These are phyloP conservation scores for Fonsecaea multimorphosa DNA, from an alignment of 2,329 filamentous ascomycete genomes.

Conservation along the genomic window DNA sequence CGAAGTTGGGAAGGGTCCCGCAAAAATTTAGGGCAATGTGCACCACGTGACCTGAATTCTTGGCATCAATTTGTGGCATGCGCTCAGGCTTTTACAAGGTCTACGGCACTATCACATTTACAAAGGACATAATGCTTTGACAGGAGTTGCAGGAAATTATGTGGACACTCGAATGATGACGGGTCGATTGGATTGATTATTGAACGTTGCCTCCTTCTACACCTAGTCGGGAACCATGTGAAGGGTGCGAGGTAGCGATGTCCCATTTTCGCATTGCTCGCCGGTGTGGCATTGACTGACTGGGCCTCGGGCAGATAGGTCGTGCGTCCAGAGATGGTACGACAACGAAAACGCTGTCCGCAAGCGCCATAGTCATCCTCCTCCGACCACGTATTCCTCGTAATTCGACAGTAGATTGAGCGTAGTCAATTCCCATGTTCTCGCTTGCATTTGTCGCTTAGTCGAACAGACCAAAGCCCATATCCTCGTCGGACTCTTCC, in stretches of 20 bases:
- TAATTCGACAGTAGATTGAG: background rate
- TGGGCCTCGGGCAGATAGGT: conserved; percentile 13
- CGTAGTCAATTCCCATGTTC: background rate
- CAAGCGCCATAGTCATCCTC: background rate
- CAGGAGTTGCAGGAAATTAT: too few relatives aligned
- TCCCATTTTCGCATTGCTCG: background rate
- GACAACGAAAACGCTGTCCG: background rate
- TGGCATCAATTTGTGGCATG: conserved; percentile 18
- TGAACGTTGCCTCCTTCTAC: background rate
- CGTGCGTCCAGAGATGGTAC: background rate
- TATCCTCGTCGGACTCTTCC: conserved; percentile 75
- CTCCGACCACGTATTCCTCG: background rate
- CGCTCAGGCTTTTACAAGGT: background rate
- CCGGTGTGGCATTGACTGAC: background rate
- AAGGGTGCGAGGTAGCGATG: background rate
- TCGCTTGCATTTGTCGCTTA: conserved; percentile 43
- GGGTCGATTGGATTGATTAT: background rate
- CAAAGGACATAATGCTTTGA: background rate
- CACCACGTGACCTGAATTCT: conserved; percentile 31
- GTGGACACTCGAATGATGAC: background rate
- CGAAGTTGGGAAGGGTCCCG: background rate
- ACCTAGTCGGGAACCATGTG: background rate
- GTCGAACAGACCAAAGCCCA: conserved; percentile 78
- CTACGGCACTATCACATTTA: background rate
- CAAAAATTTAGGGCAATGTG: conserved; percentile 19